Base-by-base conservation (phyloP, 2,329 filamentous ascomycete species). In the Claviceps sp. region DNA sequence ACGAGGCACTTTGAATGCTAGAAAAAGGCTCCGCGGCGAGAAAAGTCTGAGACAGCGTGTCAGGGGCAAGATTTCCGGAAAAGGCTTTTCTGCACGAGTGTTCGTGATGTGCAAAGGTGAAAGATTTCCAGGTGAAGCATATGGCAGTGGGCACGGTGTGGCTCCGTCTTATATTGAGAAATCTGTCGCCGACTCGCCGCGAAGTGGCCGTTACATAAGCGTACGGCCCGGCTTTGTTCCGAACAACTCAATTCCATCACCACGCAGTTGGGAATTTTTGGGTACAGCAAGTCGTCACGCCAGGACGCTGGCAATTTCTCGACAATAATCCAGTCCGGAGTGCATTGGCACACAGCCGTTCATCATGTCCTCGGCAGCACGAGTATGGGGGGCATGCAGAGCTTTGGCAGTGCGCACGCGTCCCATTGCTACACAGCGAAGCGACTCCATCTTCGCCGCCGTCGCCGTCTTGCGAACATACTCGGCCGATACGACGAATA, bases 341-440 rank as follows among this genome's bases (percentile, higher is more conserved):
- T 38, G 49, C 48, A 38, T 40, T 49, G 49, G 36, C 49, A 47
- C 41, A 24, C 37, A 53, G 57, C 49, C 61, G 58, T 58, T 58
- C 59, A 59, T 50, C 58, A 67, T 67, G 65, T 61, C 63, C 62
- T 57, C 65, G 52, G 61, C 61, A 59, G 58, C 62, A 53, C 61
- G 61, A 54, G 54, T 67, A 52, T 66, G 62, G 65, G 62, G 62
- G 40, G 65, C 61, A 56, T 67, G 66, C 52, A 63, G 63, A 60
- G 58, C 61, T 59, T 58, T 68, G 48, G 62, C 62, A 50, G 51
- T 65, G 54, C 61, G 58, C 38, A 59, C 62, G 58, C 58, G 60
- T 52, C 59, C 61, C 11, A 38, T 47, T 58, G 56, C 51, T 49
- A 56, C 59, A 53, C 56, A 58, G 50, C 56, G 59, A 48, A 53